Evolutionary conservation across 2,329 filamentous ascomycete genomes (phyloP).

Genomic region (Botrytis cinerea): DNA sequence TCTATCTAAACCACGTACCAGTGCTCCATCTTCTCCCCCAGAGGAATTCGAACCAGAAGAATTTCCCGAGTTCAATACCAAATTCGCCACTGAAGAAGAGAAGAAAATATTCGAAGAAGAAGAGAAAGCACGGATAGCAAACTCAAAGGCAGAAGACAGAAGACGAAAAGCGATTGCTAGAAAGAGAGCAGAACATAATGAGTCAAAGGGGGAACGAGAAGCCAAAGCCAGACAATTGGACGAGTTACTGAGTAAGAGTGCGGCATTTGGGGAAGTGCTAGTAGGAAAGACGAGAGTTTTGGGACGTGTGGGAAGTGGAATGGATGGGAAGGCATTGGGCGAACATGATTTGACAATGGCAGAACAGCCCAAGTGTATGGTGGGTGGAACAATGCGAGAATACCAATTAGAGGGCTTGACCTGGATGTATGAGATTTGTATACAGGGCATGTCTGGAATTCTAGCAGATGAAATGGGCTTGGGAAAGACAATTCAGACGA

Average conservation of each 20-base stretch:
- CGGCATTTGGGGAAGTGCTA: slow-evolving; percentile 62
- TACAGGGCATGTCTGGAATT: slow-evolving; percentile 64
- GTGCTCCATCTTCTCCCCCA: slow-evolving; percentile 36
- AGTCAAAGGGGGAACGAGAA: slow-evolving; percentile 57
- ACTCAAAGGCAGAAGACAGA: slow-evolving; percentile 49
- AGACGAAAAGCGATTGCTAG: slow-evolving; percentile 41
- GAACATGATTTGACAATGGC: slow-evolving; percentile 76
- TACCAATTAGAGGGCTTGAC: slow-evolving; percentile 95
- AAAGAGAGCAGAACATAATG: slow-evolving; percentile 48
- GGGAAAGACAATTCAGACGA: slow-evolving; percentile 57
- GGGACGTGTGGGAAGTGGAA: slow-evolving; percentile 60
- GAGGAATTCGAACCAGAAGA: slow-evolving; percentile 19
- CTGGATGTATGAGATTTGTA: slow-evolving; percentile 75
- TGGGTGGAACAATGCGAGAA: slow-evolving; percentile 85
- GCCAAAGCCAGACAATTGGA: slow-evolving; percentile 61
- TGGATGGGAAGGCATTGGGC: slow-evolving; percentile 60
- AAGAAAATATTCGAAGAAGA: slow-evolving; percentile 45
- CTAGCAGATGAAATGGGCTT: slow-evolving; percentile 63
- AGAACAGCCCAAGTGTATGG: slow-evolving; percentile 80
- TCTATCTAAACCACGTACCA: slow-evolving; percentile 32
- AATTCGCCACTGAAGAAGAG: slow-evolving; percentile 37
- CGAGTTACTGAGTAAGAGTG: slow-evolving; percentile 59
- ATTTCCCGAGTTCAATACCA: slow-evolving; percentile 27
- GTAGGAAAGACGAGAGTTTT: slow-evolving; percentile 65
- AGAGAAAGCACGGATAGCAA: slow-evolving; percentile 49